Percentiles rank a stretch among this genome's conserved stretches.
phyloP scores from a whole-genome alignment of 164 flowering plant genomes.

The Magnolia officinalis region DNA sequence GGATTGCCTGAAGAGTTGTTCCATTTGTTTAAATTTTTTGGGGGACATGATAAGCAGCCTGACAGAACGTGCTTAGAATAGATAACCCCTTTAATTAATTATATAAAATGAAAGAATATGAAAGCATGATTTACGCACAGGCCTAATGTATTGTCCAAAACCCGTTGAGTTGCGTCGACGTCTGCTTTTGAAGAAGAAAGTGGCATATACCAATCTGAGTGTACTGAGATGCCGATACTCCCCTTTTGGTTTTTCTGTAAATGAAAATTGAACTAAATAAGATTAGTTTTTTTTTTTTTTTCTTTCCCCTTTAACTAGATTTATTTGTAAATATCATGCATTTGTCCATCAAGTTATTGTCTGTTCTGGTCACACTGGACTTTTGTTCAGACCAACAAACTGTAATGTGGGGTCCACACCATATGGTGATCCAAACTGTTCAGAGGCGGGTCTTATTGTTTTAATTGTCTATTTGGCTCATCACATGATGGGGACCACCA shows the following conservation, averaged over 20 bases:
- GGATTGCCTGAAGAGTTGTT: neutral
- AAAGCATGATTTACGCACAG: slow-evolving; percentile 14
- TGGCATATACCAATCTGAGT: slow-evolving; percentile 25
- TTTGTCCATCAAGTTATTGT: neutral
- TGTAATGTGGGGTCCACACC: no score
- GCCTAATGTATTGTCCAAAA: slow-evolving; percentile 28
- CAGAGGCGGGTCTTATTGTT: no score
- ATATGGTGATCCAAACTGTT: no score
- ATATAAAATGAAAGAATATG: neutral
- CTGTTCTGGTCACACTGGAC: no score
- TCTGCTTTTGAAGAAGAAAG: slow-evolving; percentile 17
- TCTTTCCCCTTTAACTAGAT: no score
- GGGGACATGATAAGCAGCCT: neutral
- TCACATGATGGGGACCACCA: no score
- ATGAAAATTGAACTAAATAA: neutral
- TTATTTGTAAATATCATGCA: neutral
- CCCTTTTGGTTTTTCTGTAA: slow-evolving; percentile 25
- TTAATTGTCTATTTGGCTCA: no score
- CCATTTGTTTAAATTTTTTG: neutral
- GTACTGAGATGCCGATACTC: slow-evolving; percentile 22
- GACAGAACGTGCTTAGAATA: neutral
- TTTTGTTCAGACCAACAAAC: neutral
- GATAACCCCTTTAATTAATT: neutral
- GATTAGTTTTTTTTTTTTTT: neutral
- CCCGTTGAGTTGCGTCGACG: slow-evolving; percentile 20